Evolutionary conservation across 2,329 filamentous ascomycete genomes (phyloP).

Genomic region (Fusarium sarcochroum): DNA sequence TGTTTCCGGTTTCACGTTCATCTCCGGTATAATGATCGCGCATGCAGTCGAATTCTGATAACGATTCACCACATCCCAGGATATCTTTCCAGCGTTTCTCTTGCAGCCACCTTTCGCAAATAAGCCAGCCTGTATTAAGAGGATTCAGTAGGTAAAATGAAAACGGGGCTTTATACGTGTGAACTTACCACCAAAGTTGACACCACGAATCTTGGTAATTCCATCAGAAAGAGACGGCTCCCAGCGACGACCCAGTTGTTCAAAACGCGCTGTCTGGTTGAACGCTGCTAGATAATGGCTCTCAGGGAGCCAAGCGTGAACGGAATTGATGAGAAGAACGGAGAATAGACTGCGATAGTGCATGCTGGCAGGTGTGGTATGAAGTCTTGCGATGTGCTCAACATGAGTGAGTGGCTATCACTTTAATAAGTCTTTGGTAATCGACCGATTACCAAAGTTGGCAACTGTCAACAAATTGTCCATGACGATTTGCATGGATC

Average conservation of each 20-base stretch:
- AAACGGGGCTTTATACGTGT: accelerated
- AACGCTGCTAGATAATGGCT: constrained; percentile 35
- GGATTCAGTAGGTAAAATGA: accelerated
- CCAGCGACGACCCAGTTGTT: constrained; percentile 34
- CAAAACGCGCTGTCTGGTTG: constrained; percentile 34
- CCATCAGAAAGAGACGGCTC: constrained; percentile 18
- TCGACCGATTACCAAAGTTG: too few species aligned
- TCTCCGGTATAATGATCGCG: constrained; percentile 23
- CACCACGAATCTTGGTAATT: constrained; percentile 34
- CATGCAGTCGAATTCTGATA: constrained; percentile 40
- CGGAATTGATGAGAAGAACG: constrained; percentile 10
- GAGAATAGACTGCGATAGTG: not conserved
- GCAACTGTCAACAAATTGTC: too few species aligned
- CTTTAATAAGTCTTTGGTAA: too few species aligned
- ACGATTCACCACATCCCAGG: constrained; percentile 21
- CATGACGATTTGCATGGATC: too few species aligned
- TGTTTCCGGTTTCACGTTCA: constrained; percentile 30
- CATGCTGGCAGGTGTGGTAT: not conserved
- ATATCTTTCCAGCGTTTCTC: constrained; percentile 22
- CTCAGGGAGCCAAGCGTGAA: constrained; percentile 32
- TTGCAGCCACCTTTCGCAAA: constrained; percentile 32
- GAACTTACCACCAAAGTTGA: constrained; percentile 33
- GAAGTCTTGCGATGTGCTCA: too few species aligned
- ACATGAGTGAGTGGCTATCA: too few species aligned
- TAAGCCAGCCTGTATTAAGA: constrained; percentile 21